These are phyloP conservation scores for Oxalis stricta DNA, from an alignment of 441 rosid species.

Conservation along the genomic window DNA sequence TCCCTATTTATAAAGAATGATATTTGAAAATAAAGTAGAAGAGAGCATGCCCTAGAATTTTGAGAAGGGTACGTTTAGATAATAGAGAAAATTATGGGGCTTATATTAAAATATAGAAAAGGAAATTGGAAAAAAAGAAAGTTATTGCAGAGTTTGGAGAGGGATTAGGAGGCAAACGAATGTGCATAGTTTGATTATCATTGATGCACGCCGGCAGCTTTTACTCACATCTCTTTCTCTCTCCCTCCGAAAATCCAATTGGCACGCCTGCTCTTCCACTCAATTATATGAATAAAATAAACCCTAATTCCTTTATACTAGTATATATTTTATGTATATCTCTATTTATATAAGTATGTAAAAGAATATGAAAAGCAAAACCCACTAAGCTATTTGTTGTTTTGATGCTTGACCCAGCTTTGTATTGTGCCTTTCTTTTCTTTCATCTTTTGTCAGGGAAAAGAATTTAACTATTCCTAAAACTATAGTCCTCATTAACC, in stretches of 20 bases:
- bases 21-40: not conserved
- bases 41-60: conserved; percentile 21
- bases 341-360: not conserved
- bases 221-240: conserved; percentile 16
- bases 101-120: conserved; percentile 14
- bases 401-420: conserved; percentile 22
- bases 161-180: conserved; percentile 60
- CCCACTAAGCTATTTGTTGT: conserved; percentile 40
- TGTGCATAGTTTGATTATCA: conserved; percentile 46
- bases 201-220: conserved; percentile 93
- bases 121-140: conserved; percentile 10
- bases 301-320: conserved; percentile 1
- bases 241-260: conserved; percentile 15
- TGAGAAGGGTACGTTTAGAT: conserved; percentile 12
- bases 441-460: conserved; percentile 30
- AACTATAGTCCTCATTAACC: not conserved
- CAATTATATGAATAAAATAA: too few relatives aligned
- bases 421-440: conserved; percentile 16
- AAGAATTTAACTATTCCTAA: conserved; percentile 16
- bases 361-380: conserved; percentile 20
- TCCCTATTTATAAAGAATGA: not conserved
- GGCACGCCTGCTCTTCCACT: conserved; percentile 66
- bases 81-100: conserved; percentile 12
- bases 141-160: conserved; percentile 51
- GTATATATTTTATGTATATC: conserved; percentile 12